Percentiles rank a stretch among this genome's conserved stretches.
Conservation (phyloP, 2,329 filamentous ascomycete genomes). For the Sclerotinia nivalis region DNA sequence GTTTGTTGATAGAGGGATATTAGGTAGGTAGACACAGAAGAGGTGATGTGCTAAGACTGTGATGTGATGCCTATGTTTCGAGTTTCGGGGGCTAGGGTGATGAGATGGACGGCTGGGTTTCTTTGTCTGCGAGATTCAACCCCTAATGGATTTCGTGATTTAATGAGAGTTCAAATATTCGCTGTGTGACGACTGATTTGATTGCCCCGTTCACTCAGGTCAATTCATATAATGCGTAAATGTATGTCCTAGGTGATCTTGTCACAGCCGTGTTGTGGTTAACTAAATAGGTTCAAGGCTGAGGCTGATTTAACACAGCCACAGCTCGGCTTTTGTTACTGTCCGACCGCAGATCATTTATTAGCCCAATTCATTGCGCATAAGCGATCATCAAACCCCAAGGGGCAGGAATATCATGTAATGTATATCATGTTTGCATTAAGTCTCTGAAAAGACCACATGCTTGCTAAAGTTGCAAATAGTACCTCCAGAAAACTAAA, state of each 20-base stretch:
- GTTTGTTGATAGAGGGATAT: not conserved
- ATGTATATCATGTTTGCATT: not conserved
- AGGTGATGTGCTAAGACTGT: not conserved
- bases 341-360: conserved; percentile 5
- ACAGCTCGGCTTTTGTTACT: not conserved
- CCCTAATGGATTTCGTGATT: not conserved
- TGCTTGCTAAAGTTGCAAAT: not conserved
- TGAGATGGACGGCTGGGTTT: not conserved
- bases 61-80: conserved; percentile 18
- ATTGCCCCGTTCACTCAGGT: not conserved
- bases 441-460: not conserved
- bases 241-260: not conserved
- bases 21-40: not conserved
- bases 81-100: not conserved
- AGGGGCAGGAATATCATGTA: not conserved
- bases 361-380: not conserved
- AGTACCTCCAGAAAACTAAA: conserved; percentile 1
- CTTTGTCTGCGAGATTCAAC: conserved; percentile 8
- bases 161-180: not conserved
- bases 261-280: not conserved
- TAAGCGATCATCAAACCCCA: not conserved
- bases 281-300: conserved; percentile 2
- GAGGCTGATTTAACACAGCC: conserved; percentile 2
- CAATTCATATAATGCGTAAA: not conserved
- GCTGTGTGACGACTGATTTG: not conserved